Percentiles rank a stretch among this genome's conserved stretches.
These are phyloP conservation scores for Chloromonas sp. DNA, from an alignment of 163 green algal species.

Conservation along the genomic window DNA sequence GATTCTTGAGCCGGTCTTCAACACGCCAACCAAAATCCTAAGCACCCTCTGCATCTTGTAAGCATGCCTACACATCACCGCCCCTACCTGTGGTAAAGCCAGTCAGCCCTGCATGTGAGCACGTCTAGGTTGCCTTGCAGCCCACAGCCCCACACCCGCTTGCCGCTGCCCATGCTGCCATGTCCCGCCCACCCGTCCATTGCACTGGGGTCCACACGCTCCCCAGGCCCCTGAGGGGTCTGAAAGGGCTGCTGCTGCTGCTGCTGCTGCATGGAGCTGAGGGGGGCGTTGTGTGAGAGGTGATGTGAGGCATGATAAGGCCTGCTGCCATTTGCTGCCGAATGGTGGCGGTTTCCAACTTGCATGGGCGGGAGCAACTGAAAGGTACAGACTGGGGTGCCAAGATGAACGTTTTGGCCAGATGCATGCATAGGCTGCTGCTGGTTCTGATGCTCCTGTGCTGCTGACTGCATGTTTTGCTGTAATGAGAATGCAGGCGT, in stretches of 20 bases:
- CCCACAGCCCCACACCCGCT: constrained; percentile 21
- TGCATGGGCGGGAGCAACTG: no score
- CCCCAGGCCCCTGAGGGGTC: constrained; percentile 14
- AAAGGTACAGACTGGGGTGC: no score
- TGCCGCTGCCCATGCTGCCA: background rate
- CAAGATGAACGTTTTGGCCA: no score
- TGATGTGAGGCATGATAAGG: background rate
- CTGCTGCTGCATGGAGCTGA: background rate
- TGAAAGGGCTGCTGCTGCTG: constrained; percentile 9
- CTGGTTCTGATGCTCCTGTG: no score
- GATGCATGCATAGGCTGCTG: no score
- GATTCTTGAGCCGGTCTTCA: no score
- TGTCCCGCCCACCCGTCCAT: background rate
- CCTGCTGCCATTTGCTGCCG: no score
- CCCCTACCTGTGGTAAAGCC: constrained; percentile 53
- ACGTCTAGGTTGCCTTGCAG: constrained; percentile 66
- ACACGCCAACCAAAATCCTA: no score
- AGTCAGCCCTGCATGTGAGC: constrained; percentile 61
- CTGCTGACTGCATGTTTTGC: no score
- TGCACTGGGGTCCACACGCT: background rate
- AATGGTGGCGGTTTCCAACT: no score
- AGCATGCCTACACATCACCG: background rate
- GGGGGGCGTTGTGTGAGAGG: background rate
- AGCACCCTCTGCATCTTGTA: background rate
- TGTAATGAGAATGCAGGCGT: no score